Conservation (phyloP, 2,329 filamentous ascomycete genomes). For the Allantophomopsis lycopodina region DNA sequence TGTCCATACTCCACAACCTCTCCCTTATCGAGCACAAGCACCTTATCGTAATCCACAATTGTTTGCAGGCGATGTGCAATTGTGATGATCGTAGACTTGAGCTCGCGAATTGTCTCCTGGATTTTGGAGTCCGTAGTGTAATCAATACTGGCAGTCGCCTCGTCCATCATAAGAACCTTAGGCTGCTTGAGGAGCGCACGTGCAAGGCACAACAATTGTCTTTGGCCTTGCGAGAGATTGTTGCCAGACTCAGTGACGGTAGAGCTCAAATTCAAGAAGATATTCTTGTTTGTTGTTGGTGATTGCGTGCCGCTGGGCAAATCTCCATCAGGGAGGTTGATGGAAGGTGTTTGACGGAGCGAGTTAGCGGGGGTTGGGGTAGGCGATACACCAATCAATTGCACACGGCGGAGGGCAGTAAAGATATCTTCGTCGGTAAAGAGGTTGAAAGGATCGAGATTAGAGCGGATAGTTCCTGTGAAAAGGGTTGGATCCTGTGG, state of each 20-base stretch:
- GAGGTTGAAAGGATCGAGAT: conserved; percentile 80
- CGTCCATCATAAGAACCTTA: conserved; percentile 96
- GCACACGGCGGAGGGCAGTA: conserved; percentile 71
- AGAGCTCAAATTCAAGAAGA: conserved; percentile 79
- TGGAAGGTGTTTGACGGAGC: conserved; percentile 11
- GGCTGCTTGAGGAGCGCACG: conserved; percentile 84
- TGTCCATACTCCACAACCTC: conserved; percentile 81
- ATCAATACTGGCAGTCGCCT: conserved; percentile 94
- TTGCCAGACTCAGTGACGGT: conserved; percentile 79
- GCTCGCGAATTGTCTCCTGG: conserved; percentile 87
- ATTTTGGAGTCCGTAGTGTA: conserved; percentile 94
- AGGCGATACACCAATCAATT: conserved; percentile 53
- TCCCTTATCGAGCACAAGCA: conserved; percentile 85
- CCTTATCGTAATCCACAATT: conserved; percentile 97
- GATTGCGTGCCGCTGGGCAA: conserved; percentile 15
- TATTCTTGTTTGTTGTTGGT: conserved; percentile 72
- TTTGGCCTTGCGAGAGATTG: conserved; percentile 91
- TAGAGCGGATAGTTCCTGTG: conserved; percentile 79
- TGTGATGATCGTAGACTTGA: conserved; percentile 87
- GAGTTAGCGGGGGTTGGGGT: conserved; percentile 18
- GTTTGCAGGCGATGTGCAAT: conserved; percentile 94
- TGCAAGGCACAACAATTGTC: conserved; percentile 86
- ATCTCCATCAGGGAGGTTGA: conserved; percentile 10
- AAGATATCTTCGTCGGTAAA: conserved; percentile 91
- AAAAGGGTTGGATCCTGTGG: conserved; percentile 95